These are phyloP conservation scores for Phytophthora vignae DNA, from an alignment of 352 stramenopile species.

Conservation along the genomic window DNA sequence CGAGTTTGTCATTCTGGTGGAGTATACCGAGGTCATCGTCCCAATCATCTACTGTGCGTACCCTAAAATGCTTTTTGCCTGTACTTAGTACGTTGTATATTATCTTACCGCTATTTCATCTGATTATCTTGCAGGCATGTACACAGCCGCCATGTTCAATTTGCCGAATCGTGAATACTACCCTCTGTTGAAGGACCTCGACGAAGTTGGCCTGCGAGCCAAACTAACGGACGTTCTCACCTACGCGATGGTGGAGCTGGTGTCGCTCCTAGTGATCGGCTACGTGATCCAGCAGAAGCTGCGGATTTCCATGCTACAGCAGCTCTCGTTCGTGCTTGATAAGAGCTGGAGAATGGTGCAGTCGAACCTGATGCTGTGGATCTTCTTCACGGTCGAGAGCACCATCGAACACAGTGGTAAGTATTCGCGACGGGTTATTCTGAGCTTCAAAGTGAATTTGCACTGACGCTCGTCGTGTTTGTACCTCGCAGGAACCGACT, in stretches of 20 bases:
- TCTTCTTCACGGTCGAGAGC: constrained; percentile 1
- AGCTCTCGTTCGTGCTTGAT: not conserved
- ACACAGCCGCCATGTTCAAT: not conserved
- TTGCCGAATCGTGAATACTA: not conserved
- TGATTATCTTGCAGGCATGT: not conserved
- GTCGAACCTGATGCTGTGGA: constrained; percentile 1
- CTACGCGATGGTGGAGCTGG: not conserved
- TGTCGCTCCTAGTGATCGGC: not conserved
- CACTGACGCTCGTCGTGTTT: not conserved
- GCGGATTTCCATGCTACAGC: not conserved
- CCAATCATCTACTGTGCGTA: constrained; percentile 2
- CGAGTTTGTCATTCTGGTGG: constrained; percentile 5
- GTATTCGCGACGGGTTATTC: not conserved
- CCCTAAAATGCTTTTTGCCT: not conserved
- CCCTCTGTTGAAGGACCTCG: not conserved
- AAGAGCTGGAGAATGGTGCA: constrained; percentile 1
- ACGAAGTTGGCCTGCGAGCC: not conserved
- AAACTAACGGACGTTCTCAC: not conserved
- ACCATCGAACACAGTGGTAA: not conserved
- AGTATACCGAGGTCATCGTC: not conserved
- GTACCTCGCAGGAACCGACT: not conserved
- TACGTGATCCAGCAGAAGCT: not conserved
- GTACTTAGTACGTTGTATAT: not conserved
- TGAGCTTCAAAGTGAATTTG: not conserved
- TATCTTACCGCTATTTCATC: no score